A percentile compares a stretch with the other conserved stretches of the same genome.
Conservation (phyloP, 1,284 basidiomycete genomes). For the Filobasidium uniguttulatum region DNA sequence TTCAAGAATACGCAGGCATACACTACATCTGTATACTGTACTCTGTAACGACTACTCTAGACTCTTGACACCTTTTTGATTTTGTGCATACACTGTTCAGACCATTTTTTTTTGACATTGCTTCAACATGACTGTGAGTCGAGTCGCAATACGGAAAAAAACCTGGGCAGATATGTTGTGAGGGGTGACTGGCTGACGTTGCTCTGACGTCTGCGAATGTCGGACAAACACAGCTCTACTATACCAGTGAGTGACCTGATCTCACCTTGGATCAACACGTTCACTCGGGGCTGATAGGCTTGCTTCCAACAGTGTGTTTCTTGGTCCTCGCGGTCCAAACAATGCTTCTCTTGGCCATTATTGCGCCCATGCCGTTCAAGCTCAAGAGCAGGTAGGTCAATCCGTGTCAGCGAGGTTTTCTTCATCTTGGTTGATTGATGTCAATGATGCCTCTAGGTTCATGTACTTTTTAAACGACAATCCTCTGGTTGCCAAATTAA, state of each 20-base stretch:
- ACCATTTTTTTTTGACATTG: too few species aligned
- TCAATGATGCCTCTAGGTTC: not conserved
- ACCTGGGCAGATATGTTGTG: too few species aligned
- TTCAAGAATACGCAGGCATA: too few species aligned
- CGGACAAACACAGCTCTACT: constrained; percentile 1
- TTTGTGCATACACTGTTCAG: too few species aligned
- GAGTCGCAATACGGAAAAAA: too few species aligned
- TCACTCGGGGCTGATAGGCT: not conserved
- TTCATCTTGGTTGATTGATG: not conserved
- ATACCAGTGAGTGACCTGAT: not conserved
- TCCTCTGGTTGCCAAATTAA: not conserved
- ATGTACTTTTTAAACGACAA: not conserved
- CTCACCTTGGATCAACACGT: not conserved
- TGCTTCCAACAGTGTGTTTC: not conserved
- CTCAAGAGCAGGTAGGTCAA: not conserved
- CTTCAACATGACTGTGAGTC: too few species aligned
- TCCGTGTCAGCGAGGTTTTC: not conserved
- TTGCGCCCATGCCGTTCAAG: constrained; percentile 1
- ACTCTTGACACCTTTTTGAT: too few species aligned
- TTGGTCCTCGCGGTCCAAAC: not conserved
- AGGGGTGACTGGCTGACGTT: too few species aligned
- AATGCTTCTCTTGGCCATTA: not conserved
- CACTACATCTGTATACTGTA: too few species aligned
- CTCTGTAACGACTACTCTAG: too few species aligned
- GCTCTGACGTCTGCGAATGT: too few species aligned